These are phyloP conservation scores for Elongisporangium senticosum DNA, from an alignment of 352 stramenopile genomes.

Conservation along the genomic window DNA sequence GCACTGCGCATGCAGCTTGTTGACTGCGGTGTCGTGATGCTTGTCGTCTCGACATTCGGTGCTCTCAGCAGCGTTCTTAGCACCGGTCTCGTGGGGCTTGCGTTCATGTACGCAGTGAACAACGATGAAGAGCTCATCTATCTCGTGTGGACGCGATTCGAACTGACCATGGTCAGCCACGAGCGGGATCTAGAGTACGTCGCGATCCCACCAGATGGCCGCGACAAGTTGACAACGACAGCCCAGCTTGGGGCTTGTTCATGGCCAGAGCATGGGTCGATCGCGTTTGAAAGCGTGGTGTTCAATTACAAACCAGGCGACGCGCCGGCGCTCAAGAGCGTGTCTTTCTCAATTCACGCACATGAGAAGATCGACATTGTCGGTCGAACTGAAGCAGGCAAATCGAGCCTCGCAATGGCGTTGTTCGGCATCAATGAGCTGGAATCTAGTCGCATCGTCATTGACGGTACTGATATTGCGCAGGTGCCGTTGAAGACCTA, in stretches of 20 bases:
- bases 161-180: conserved; percentile 75
- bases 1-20: conserved; percentile 44
- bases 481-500: conserved; percentile 26
- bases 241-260: conserved; percentile 23
- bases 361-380: conserved; percentile 73
- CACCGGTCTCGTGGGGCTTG: conserved; percentile 51
- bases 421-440: conserved; percentile 85
- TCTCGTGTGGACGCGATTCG: conserved; percentile 21
- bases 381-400: conserved; percentile 72
- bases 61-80: conserved; percentile 14
- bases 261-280: conserved; percentile 62
- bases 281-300: conserved; percentile 72
- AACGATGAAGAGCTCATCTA: conserved; percentile 64
- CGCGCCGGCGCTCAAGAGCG: conserved; percentile 21
- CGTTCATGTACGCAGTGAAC: conserved; percentile 41
- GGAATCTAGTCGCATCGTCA: conserved; percentile 51
- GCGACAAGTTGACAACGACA: conserved; percentile 25
- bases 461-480: conserved; percentile 77
- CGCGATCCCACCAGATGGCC: conserved; percentile 17
- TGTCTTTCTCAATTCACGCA: conserved; percentile 3
- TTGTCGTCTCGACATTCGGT: conserved; percentile 26
- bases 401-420: conserved; percentile 61
- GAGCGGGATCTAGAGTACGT: conserved; percentile 81
- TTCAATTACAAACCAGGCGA: conserved; percentile 76
- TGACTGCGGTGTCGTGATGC: conserved; percentile 75